Evolutionary conservation across 176 grass and related monocot species (phyloP).

Genomic region (Oryza glaberrima): DNA sequence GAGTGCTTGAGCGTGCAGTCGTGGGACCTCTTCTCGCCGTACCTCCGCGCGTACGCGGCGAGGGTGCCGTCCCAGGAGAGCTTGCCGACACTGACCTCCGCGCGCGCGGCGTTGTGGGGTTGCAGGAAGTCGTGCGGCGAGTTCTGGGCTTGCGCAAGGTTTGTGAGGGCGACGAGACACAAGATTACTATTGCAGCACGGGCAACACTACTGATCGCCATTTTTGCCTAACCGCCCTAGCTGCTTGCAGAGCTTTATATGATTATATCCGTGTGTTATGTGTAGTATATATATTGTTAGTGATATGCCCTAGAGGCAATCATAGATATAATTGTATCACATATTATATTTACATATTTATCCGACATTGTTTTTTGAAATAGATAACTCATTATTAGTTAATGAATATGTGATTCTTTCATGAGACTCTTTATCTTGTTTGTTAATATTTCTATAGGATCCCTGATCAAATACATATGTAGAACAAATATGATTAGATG

Average conservation of each 20-base stretch:
- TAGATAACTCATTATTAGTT: too few species aligned
- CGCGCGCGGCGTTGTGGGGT: slow-evolving; percentile 28
- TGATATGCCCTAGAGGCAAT: too few species aligned
- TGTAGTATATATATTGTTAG: too few species aligned
- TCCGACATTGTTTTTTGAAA: too few species aligned
- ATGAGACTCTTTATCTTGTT: too few species aligned
- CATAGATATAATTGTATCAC: too few species aligned
- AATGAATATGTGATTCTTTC: too few species aligned
- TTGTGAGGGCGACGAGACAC: background rate
- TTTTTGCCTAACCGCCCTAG: background rate
- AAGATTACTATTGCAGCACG: background rate
- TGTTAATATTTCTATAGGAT: too few species aligned
- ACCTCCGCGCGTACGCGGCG: slow-evolving; percentile 30
- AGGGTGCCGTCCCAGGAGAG: slow-evolving; percentile 36
- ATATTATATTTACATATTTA: too few species aligned
- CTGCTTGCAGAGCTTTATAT: background rate
- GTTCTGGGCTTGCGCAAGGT: background rate
- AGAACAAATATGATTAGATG: too few species aligned
- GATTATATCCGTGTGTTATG: background rate
- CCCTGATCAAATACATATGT: too few species aligned
- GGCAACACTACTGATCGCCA: background rate
- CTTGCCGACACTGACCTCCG: slow-evolving; percentile 8
- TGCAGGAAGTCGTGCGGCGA: slow-evolving; percentile 11
- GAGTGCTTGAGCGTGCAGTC: slow-evolving; percentile 52
- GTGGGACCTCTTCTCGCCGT: background rate